Base-by-base conservation (phyloP, 768 basidiomycete genomes). In the Amyloporia xantha region DNA sequence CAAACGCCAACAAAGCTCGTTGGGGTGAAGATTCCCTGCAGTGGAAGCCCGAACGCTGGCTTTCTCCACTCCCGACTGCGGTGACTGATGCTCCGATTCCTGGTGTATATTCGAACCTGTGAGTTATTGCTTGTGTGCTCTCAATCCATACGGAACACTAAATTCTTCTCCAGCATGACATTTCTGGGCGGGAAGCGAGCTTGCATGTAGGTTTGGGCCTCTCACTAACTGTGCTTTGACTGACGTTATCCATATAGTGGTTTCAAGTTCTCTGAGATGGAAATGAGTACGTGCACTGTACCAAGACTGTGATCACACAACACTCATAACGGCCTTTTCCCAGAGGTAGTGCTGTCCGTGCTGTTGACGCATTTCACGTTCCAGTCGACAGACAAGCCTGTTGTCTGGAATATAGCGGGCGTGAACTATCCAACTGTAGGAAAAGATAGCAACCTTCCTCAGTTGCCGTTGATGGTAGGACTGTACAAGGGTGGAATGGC, bases 1-100 rank as follows among this genome's bases (percentile, higher is more conserved):
- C 77, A 19, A 76, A 78, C 51, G 51, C 60, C 9, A 67, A 69
- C 3, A 61, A 64, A 24, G 61, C 56, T 0, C 52, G 72, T 9
- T 77, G 74, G 70, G 77, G 78, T 1, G 45, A 61, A 2, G 67
- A 71, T 28, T 70, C 74, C 3, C 63, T 57, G 17, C 59, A 65
- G 30, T 76, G 74, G 51, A 61, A 62, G 5, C 75, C 73, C 1
- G 63, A 66, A 25, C 65, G 74, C 2, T 76, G 75, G 74, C 47
- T 71, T 11, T 52, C 52, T 9, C 39, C 45, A 1, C 40, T 47
- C 11, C 51, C 51, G 2, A 19, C 11, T 12, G 25, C 9, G 40
- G 23, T 52, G 17, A 28, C 24, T 6, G 51, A 42, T 6, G 51
- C 51, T 9, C 40, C 15, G 3, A 43, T 52, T 6, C 51, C 51